Evolutionary conservation across 345 rosid species (phyloP).

Genomic region (Eucalyptus polyanthemos): DNA sequence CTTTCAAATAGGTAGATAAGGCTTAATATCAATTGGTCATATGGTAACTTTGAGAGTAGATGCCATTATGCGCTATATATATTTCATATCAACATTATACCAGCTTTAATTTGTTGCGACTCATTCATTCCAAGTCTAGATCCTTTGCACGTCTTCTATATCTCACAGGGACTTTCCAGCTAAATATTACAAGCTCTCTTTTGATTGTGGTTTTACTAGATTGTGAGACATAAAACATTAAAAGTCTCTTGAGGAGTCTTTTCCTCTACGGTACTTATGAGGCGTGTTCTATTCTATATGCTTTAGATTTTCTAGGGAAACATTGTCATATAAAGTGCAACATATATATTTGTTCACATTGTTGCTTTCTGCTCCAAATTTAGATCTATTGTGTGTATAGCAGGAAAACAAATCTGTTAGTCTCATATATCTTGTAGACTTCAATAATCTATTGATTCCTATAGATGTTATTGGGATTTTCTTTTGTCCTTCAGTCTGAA

Average conservation of each 20-base stretch:
- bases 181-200: no score
- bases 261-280: neutral
- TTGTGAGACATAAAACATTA: no score
- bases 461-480: neutral
- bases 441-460: neutral
- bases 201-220: no score
- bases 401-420: neutral
- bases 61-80: no score
- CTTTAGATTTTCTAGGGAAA: neutral
- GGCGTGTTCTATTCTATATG: neutral
- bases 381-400: neutral
- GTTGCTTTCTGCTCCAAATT: neutral
- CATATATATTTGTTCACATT: neutral
- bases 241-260: no score
- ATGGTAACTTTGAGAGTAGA: no score
- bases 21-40: no score
- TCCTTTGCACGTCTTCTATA: neutral
- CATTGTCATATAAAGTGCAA: neutral
- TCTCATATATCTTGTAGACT: neutral
- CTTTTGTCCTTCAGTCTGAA: neutral
- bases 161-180: no score
- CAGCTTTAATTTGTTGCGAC: no score
- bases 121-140: no score
- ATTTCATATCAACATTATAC: no score
- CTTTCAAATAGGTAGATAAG: no score